Percentiles rank a stretch among this genome's conserved stretches.
phyloP scores from a whole-genome alignment of 1,139 yeast genomes.

The Sugiyamaella paludigena region DNA sequence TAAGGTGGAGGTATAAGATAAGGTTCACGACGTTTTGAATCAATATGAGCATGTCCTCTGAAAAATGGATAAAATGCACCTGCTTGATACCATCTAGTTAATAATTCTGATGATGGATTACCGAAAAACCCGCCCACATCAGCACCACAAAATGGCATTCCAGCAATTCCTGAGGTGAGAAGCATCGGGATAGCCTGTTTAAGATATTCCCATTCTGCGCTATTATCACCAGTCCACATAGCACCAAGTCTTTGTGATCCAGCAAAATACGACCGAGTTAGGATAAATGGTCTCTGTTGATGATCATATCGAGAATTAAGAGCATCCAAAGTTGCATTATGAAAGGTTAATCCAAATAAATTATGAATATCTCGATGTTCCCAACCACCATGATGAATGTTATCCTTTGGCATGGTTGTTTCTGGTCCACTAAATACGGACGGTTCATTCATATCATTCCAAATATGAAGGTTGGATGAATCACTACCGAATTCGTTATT shows the following conservation, averaged over 20 bases:
- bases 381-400: constrained; percentile 72
- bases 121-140: constrained; percentile 98
- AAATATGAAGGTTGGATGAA: constrained; percentile 64
- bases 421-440: constrained; percentile 95
- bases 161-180: constrained; percentile 73
- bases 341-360: constrained; percentile 73
- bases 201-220: constrained; percentile 88
- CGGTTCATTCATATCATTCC: constrained; percentile 99
- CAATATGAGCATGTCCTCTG: constrained; percentile 95
- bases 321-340: constrained; percentile 74
- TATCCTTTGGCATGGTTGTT: constrained; percentile 80
- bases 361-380: constrained; percentile 94
- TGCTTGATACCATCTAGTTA: constrained; percentile 92
- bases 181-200: constrained; percentile 82
- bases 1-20: constrained; percentile 79
- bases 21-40: constrained; percentile 89
- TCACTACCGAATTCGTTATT: constrained; percentile 50
- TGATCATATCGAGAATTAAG: constrained; percentile 52
- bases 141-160: constrained; percentile 93
- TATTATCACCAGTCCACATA: constrained; percentile 98
- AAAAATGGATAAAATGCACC: constrained; percentile 96
- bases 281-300: constrained; percentile 75
- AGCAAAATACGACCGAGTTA: constrained; percentile 81
- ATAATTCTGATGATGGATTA: constrained; percentile 74
- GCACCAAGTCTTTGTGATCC: constrained; percentile 93